These are phyloP conservation scores for Termitomyces sp. DNA, from an alignment of 768 basidiomycete species.

Conservation along the genomic window DNA sequence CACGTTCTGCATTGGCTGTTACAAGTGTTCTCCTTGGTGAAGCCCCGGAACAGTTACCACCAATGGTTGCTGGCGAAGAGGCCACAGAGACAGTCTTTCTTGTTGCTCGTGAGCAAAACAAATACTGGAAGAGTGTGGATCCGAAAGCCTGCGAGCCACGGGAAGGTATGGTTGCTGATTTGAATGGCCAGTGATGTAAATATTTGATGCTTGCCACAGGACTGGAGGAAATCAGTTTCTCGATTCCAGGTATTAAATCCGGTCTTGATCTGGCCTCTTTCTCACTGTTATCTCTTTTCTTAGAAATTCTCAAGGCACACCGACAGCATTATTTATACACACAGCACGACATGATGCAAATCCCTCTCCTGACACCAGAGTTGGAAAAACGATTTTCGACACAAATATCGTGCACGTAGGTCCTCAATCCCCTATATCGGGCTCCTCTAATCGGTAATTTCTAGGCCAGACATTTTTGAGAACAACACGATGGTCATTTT, in stretches of 20 bases:
- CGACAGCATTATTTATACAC: conserved; percentile 80
- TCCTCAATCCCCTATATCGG: conserved; percentile 10
- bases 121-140: conserved; percentile 87
- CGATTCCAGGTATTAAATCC: conserved; percentile 58
- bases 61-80: conserved; percentile 71
- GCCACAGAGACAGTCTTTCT: conserved; percentile 90
- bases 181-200: not conserved
- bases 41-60: conserved; percentile 70
- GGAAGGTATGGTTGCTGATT: conserved; percentile 52
- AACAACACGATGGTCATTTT: conserved; percentile 81
- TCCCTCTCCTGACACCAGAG: conserved; percentile 69
- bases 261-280: conserved; percentile 4
- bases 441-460: not conserved
- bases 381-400: conserved; percentile 73
- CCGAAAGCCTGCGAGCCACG: conserved; percentile 80
- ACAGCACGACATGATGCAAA: conserved; percentile 74
- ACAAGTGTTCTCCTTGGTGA: conserved; percentile 87
- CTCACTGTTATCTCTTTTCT: not conserved
- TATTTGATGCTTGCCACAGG: conserved; percentile 37
- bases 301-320: conserved; percentile 87
- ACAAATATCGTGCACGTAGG: conserved; percentile 90
- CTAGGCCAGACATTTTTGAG: conserved; percentile 74
- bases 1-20: conserved; percentile 85
- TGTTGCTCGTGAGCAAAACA: conserved; percentile 84
- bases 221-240: conserved; percentile 58